Percentiles rank a stretch among this genome's conserved stretches.
Conservation (phyloP, 2,329 filamentous ascomycete genomes). For the Claviceps lovelessii region DNA sequence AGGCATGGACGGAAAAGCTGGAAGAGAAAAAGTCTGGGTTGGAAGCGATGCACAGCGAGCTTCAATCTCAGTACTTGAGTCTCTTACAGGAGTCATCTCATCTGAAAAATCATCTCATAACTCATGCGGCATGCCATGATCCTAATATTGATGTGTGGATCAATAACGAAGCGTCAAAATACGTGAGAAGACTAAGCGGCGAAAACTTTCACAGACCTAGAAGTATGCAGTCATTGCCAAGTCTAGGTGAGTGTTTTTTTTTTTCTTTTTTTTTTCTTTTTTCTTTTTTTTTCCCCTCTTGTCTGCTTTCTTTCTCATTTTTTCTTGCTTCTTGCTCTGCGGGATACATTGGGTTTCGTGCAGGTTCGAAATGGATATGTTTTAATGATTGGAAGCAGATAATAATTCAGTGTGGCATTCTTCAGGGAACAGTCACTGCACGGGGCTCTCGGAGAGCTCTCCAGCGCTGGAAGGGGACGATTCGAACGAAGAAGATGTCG, state of each 20-base stretch:
- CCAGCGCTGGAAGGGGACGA: background rate
- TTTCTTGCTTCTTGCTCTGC: too few species aligned
- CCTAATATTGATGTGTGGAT: conserved; percentile 40
- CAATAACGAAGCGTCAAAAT: conserved; percentile 34
- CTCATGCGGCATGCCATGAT: conserved; percentile 37
- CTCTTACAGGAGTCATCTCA: conserved; percentile 30
- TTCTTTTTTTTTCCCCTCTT: background rate
- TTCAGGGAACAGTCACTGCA: background rate
- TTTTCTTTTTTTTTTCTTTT: background rate
- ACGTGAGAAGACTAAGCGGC: conserved; percentile 20
- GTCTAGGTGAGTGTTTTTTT: background rate
- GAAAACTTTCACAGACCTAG: background rate
- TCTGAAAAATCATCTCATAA: conserved; percentile 38
- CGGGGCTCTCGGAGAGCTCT: background rate
- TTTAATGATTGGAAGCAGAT: background rate
- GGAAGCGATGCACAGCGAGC: conserved; percentile 27
- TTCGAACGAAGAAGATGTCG: conserved; percentile 1
- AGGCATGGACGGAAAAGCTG: conserved; percentile 36
- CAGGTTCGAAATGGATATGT: too few species aligned
- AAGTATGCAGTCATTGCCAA: background rate
- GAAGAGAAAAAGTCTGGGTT: conserved; percentile 30
- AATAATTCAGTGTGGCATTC: background rate
- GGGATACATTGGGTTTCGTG: too few species aligned
- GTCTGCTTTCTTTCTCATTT: too few species aligned
- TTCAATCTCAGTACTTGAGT: conserved; percentile 29